Conservation (phyloP, 108 stramenopile species). For the Seminavis robusta region DNA sequence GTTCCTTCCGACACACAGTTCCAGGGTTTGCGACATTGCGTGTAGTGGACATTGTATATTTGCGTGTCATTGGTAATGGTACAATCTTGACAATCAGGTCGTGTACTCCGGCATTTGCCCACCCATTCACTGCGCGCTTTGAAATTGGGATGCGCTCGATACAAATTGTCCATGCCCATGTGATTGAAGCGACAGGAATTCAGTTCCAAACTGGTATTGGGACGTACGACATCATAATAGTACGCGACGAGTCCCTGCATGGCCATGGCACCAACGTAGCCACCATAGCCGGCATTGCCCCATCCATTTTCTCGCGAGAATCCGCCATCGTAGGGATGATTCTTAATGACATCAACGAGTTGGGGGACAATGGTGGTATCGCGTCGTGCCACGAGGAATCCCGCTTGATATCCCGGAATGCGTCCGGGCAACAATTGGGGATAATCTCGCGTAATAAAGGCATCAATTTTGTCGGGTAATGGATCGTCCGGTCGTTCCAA, state of each 20-base stretch:
- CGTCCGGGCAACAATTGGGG: constrained; percentile 39
- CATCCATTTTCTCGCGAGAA: constrained; percentile 32
- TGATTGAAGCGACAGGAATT: constrained; percentile 52
- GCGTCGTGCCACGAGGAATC: constrained; percentile 35
- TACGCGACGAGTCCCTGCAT: constrained; percentile 60
- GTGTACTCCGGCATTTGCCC: constrained; percentile 32
- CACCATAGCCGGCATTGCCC: constrained; percentile 32
- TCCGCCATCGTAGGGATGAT: constrained; percentile 37
- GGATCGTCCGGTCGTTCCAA: constrained; percentile 28
- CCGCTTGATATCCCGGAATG: constrained; percentile 37
- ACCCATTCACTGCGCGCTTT: neutral
- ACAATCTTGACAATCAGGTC: constrained; percentile 42
- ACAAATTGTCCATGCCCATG: constrained; percentile 33
- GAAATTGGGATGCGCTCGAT: neutral
- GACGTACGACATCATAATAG: constrained; percentile 48
- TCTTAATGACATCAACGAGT: constrained; percentile 28
- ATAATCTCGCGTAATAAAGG: constrained; percentile 49
- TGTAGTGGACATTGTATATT: constrained; percentile 55
- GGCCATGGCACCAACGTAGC: constrained; percentile 57
- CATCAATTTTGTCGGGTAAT: constrained; percentile 45
- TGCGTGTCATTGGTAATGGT: constrained; percentile 24
- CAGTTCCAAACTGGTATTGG: constrained; percentile 43
- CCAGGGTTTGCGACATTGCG: constrained; percentile 69
- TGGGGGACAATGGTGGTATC: constrained; percentile 24
- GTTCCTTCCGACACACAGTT: constrained; percentile 33